These are phyloP conservation scores for Cytospora chrysosperma DNA, from an alignment of 2,329 filamentous ascomycete species.

Conservation along the genomic window DNA sequence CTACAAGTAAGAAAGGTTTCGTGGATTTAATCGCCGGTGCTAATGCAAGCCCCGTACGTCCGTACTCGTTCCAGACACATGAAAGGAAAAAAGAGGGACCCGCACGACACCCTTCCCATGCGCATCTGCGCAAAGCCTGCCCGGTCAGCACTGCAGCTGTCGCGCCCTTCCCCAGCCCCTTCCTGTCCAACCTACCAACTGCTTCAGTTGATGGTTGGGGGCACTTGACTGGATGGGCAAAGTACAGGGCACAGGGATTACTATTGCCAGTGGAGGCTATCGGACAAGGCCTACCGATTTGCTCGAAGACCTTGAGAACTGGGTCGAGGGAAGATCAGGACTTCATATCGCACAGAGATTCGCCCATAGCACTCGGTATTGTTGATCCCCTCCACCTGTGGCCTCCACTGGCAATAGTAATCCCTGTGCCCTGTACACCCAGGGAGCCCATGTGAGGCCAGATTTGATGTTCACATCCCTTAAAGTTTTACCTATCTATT, in stretches of 20 bases:
- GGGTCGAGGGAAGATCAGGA: no score
- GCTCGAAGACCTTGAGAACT: no score
- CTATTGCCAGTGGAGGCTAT: no score
- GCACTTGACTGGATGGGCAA: neutral
- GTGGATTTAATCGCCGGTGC: neutral
- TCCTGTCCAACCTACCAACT: neutral
- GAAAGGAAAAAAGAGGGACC: neutral
- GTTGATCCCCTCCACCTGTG: no score
- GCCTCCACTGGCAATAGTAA: no score
- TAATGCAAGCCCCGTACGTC: neutral
- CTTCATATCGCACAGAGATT: no score
- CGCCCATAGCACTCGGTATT: no score
- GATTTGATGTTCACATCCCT: neutral
- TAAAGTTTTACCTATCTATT: neutral
- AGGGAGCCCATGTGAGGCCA: neutral
- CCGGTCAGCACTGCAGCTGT: neutral
- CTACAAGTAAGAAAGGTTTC: neutral
- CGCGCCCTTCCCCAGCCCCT: neutral
- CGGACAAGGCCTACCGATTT: no score
- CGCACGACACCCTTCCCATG: neutral
- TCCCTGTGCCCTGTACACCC: no score
- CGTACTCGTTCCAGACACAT: neutral
- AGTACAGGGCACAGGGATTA: no score
- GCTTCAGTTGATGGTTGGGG: neutral
- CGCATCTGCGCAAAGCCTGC: neutral